Evolutionary conservation across 2,329 filamentous ascomycete species (phyloP), one percentile per base, ranked within the genome.

Genomic region (Fusarium robinianum): DNA sequence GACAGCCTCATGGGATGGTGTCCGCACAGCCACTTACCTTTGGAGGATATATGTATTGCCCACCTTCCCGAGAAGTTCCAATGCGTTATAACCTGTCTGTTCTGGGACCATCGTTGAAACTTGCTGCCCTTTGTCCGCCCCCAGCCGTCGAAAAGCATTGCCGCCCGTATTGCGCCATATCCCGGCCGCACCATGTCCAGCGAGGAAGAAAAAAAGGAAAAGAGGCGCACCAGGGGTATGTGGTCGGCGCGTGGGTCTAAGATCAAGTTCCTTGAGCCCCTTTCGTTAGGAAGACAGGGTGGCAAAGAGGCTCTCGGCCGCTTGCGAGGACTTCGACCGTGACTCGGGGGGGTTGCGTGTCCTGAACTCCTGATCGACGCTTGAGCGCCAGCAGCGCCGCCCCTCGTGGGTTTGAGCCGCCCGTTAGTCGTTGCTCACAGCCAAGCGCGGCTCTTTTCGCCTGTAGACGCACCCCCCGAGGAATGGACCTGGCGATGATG

Each of bases 151-250:
- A n/a, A n/a, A 48, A 59, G 56, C 57, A 49, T 54, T 58, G 49
- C 34, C 29, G 36, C 29, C 57, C 57, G 46, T 60, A 54, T 60
- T 60, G 56, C 57, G 57, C 57, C 57, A 60, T 60, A 60, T 56
- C 54, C 51, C 38, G 48, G 46, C 42, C 44, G 24, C 23, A 53
- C 38, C 45, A n/a, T n/a, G n/a, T n/a, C 56, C 50, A 55, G 58
- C 53, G 40, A 50, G n/a, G n/a, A n/a, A n/a, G n/a, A 30, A 17
- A 37, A 32, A 22, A 12, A 27, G 21, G 14, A 15, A 36, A 21
- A 32, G 43, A 45, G 31, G 39, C 40, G 36, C 46, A 39, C 45
- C 25, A 32, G 46, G 26, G 26, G 32, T 41, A 36, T 35, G 46
- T 48, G 41, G 23, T 29, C 27, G 50, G 45, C 21, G 47, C 36